Percentiles rank a stretch among this genome's conserved stretches.
Evolutionary conservation across 1,139 yeast genomes (phyloP).

Genomic region (Taiozyma onychis): DNA sequence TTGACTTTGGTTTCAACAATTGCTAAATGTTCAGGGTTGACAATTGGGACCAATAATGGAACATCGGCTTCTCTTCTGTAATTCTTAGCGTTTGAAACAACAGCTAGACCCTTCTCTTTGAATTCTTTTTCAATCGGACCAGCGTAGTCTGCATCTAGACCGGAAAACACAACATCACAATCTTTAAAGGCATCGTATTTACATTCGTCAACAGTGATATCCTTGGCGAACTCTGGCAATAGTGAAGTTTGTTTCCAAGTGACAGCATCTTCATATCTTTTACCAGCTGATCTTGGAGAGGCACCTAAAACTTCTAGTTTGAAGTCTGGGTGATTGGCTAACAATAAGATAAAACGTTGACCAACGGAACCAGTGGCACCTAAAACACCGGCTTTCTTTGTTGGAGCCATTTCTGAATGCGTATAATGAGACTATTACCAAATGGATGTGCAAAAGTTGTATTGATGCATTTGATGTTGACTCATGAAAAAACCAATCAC

Average conservation of each 20-base stretch:
- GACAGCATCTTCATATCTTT: constrained; percentile 75
- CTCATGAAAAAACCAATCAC: neutral
- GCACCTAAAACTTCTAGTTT: constrained; percentile 87
- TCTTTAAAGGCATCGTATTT: constrained; percentile 68
- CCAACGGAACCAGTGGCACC: constrained; percentile 99
- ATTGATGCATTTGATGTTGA: neutral
- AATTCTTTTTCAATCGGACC: constrained; percentile 88
- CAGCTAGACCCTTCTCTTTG: constrained; percentile 73
- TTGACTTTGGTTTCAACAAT: constrained; percentile 59
- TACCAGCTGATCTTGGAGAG: constrained; percentile 90
- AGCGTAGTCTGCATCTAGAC: constrained; percentile 89
- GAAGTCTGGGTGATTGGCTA: constrained; percentile 86
- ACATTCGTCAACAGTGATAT: constrained; percentile 71
- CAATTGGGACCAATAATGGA: constrained; percentile 93
- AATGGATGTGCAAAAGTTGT: neutral
- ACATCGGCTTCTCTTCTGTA: constrained; percentile 85
- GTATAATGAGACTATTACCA: neutral
- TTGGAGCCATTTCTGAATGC: constrained; percentile 2
- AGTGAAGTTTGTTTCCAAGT: constrained; percentile 92
- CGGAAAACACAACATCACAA: constrained; percentile 93
- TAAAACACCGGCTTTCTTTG: constrained; percentile 62
- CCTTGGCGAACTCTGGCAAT: constrained; percentile 63
- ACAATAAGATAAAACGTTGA: constrained; percentile 83
- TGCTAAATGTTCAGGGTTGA: constrained; percentile 87
- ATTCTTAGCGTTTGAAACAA: constrained; percentile 93